Evolutionary conservation across 108 stramenopile species (phyloP).

Genomic region (Stephanodiscus triporus): DNA sequence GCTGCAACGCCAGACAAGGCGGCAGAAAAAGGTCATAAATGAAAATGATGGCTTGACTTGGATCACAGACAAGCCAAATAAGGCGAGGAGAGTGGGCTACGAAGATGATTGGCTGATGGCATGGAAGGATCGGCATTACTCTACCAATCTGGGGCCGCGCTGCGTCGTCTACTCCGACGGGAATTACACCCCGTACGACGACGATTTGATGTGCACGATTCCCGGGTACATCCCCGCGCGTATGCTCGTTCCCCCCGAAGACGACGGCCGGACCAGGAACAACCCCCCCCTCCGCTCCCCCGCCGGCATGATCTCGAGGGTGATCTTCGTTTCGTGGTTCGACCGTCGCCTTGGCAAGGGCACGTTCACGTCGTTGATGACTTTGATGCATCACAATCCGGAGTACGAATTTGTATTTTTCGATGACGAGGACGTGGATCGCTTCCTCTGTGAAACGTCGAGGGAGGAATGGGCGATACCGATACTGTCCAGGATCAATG

Average conservation of each 20-base stretch:
- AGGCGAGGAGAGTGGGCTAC: slow-evolving; percentile 6
- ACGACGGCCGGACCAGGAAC: neutral
- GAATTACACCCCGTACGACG: slow-evolving; percentile 6
- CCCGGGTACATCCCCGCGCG: slow-evolving; percentile 23
- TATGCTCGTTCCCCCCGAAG: neutral
- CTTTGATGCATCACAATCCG: slow-evolving; percentile 18
- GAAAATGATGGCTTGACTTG: slow-evolving; percentile 8
- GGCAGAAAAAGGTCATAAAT: neutral
- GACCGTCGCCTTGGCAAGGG: slow-evolving; percentile 18
- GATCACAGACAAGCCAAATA: slow-evolving; percentile 15
- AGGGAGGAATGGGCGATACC: slow-evolving; percentile 13
- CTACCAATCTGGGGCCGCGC: neutral
- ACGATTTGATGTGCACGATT: slow-evolving; percentile 5
- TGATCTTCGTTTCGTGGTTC: slow-evolving; percentile 16
- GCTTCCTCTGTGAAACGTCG: slow-evolving; percentile 17
- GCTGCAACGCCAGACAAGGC: neutral
- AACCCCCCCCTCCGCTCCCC: no score
- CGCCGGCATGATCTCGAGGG: slow-evolving; percentile 2
- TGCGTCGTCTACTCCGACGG: neutral
- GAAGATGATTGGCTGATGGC: slow-evolving; percentile 19
- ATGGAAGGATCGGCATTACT: slow-evolving; percentile 13
- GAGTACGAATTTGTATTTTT: slow-evolving; percentile 19
- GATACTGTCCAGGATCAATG: slow-evolving; percentile 2
- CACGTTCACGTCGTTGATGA: slow-evolving; percentile 14
- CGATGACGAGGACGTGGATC: slow-evolving; percentile 20